Base-by-base conservation (phyloP, 1,284 basidiomycete genomes). In the Cutaneotrichosporon mucoides region DNA sequence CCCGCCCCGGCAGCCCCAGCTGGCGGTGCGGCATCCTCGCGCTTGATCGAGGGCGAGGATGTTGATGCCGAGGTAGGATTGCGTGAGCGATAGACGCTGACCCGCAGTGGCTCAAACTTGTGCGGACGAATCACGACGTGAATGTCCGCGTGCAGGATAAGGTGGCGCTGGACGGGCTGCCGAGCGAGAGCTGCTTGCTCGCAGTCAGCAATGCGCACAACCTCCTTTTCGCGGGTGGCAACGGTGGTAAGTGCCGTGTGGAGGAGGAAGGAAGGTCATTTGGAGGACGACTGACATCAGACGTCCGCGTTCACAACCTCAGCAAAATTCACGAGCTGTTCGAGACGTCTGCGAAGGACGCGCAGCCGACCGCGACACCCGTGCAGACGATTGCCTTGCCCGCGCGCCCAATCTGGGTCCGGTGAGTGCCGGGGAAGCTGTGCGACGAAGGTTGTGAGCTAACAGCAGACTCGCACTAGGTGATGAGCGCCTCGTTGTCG, bases 91-190 rank as follows among this genome's bases (percentile, higher is more conserved):
- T 34, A 36, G 10, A n/a, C 44, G 38, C 53, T 60, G 37, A 61
- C 57, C 24, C 4, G 6, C 64, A 79, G 77, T 79, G 77, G 77
- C 63, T 79, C n/a, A 62, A 67, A 47, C 70, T 79, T 7, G 66
- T 72, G 62, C 76, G 75, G 60, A 72, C 76, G 3, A 75, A 76
- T 44, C 66, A 75, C 48, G 78, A 79, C 63, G 73, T 75, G n/a
- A 67, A 73, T 42, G 77, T 79, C 6, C 64, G 73, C 15, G 73
- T 79, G 0, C 55, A 68, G 1, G 73, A 75, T 41, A 71, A 64
- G 48, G 64, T 74, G 15, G 65, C 73, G 4, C 64, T 79, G 6
- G 65, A 69, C 3, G 66, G 66, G 1, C 61, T 79, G 16, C 77
- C 77, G 10, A 60, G 65, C 45, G 72, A 75, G 51, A 73, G 71